Conservation (phyloP, 441 rosid species). For the Omphalea diandra region DNA sequence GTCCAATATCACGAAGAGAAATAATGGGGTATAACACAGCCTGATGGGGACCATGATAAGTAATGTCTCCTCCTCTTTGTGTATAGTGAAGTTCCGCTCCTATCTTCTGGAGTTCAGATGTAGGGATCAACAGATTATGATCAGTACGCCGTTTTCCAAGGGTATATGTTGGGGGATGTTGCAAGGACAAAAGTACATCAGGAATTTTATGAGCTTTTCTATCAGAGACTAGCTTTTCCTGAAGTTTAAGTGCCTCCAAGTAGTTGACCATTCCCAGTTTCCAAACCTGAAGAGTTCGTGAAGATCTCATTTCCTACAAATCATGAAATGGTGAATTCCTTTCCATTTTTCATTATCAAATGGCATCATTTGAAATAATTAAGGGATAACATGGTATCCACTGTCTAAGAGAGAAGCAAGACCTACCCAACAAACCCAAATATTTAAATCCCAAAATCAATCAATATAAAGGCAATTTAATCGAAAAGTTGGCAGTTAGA, state of each 20-base stretch:
- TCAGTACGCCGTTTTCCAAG: slow-evolving; percentile 79
- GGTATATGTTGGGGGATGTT: slow-evolving; percentile 88
- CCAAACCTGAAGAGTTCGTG: slow-evolving; percentile 66
- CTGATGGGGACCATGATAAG: slow-evolving; percentile 88
- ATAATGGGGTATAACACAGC: slow-evolving; percentile 80
- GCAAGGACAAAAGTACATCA: slow-evolving; percentile 63
- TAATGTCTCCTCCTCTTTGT: slow-evolving; percentile 91
- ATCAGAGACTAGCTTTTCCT: slow-evolving; percentile 57
- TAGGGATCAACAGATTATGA: slow-evolving; percentile 64
- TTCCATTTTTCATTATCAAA: slow-evolving; percentile 14
- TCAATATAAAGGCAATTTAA: not conserved
- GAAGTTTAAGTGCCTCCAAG: slow-evolving; percentile 75
- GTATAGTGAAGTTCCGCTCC: slow-evolving; percentile 91
- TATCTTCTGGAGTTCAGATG: slow-evolving; percentile 54
- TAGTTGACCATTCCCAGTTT: slow-evolving; percentile 74
- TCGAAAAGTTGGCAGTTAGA: not conserved
- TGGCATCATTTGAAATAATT: slow-evolving; percentile 1
- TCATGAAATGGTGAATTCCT: slow-evolving; percentile 17
- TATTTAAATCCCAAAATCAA: no score
- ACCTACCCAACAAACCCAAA: no score
- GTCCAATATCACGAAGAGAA: slow-evolving; percentile 63
- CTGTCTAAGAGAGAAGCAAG: not conserved
- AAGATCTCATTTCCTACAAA: slow-evolving; percentile 63
- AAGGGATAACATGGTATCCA: slow-evolving; percentile 16
- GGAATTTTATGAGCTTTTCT: slow-evolving; percentile 59